Evolutionary conservation across 352 stramenopile genomes (phyloP).

Genomic region (Globisporangium echinulatum): DNA sequence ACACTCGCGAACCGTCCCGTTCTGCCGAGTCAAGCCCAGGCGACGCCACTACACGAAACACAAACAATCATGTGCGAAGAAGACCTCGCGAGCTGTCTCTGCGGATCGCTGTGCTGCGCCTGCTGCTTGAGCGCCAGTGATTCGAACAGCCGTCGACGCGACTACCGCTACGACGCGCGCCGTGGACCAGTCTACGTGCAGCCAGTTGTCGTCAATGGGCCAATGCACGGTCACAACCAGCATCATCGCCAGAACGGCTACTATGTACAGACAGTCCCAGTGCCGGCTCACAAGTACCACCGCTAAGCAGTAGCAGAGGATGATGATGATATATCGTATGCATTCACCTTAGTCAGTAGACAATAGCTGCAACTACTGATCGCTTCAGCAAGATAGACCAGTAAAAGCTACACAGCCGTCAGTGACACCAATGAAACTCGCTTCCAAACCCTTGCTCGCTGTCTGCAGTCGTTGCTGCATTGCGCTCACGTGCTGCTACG

Average conservation of each 20-base stretch:
- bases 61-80: constrained; percentile 18
- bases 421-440: too few species aligned
- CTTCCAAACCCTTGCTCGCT: too few species aligned
- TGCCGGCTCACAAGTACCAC: too few species aligned
- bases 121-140: constrained; percentile 14
- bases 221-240: constrained; percentile 1
- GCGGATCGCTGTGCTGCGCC: constrained; percentile 18
- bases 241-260: constrained; percentile 6
- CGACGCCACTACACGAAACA: too few species aligned
- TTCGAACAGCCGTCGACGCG: constrained; percentile 9
- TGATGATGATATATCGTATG: too few species aligned
- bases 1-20: not conserved
- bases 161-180: constrained; percentile 3
- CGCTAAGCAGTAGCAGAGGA: too few species aligned
- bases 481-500: too few species aligned
- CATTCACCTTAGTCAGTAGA: too few species aligned
- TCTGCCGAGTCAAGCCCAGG: not conserved
- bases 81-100: constrained; percentile 8
- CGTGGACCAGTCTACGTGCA: constrained; percentile 29
- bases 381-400: too few species aligned
- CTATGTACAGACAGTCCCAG: constrained; percentile 9
- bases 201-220: constrained; percentile 20
- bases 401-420: too few species aligned
- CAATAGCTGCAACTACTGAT: too few species aligned
- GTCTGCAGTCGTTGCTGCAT: too few species aligned